These are phyloP conservation scores for Exophiala sp. DNA, from an alignment of 2,329 filamentous ascomycete species.

Conservation along the genomic window DNA sequence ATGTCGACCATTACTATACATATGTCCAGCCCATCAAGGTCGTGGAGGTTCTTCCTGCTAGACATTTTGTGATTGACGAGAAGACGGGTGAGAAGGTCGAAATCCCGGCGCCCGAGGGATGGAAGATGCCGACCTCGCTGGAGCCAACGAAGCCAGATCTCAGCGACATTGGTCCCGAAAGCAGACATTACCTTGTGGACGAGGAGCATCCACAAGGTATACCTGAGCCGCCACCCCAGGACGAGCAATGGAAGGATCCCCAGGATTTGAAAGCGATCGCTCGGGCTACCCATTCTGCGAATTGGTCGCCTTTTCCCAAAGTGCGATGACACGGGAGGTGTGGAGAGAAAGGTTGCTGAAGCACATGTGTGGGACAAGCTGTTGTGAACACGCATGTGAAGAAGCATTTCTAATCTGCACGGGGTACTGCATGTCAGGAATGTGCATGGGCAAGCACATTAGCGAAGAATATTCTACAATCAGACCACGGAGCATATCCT, in stretches of 20 bases:
- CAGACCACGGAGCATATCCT: no score
- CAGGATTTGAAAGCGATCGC: slow-evolving; percentile 4
- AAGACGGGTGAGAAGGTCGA: slow-evolving; percentile 26
- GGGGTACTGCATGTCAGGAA: no score
- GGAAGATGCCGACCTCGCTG: slow-evolving; percentile 22
- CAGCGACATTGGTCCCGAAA: slow-evolving; percentile 7
- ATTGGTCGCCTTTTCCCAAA: slow-evolving; percentile 21
- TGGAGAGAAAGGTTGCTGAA: no score
- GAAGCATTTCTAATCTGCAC: no score
- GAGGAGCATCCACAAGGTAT: slow-evolving; percentile 25
- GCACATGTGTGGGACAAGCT: no score
- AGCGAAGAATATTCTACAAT: no score
- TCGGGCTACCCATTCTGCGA: slow-evolving; percentile 5
- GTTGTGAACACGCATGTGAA: no score
- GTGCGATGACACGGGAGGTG: slow-evolving; percentile 4
- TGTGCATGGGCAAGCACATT: no score
- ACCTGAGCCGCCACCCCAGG: slow-evolving; percentile 18
- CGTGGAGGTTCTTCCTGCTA: slow-evolving; percentile 33
- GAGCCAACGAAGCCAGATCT: slow-evolving; percentile 17
- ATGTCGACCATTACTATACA: slow-evolving; percentile 34
- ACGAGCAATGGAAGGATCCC: slow-evolving; percentile 5
- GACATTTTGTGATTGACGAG: slow-evolving; percentile 31
- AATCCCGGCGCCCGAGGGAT: slow-evolving; percentile 23
- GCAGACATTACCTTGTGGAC: slow-evolving; percentile 26
- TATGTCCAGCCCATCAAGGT: slow-evolving; percentile 34